Percentiles rank a stretch among this genome's conserved stretches.
Conservation (phyloP, 768 basidiomycete genomes). For the Auricularia heimuer region DNA sequence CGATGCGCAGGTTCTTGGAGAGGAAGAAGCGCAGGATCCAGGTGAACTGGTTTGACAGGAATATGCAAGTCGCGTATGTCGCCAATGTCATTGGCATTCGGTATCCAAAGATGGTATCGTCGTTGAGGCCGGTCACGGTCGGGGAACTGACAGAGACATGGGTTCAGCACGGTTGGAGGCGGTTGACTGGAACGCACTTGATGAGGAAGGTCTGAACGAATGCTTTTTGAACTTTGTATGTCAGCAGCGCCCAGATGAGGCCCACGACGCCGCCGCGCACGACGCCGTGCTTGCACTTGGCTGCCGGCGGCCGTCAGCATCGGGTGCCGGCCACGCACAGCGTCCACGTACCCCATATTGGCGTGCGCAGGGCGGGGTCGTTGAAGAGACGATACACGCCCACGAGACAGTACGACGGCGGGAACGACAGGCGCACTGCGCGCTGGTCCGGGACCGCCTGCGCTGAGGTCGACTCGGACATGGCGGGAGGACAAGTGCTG, state of each 20-base stretch:
- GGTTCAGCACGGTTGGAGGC: not conserved
- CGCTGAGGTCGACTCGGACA: not conserved
- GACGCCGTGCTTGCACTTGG: conserved; percentile 74
- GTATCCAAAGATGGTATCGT: conserved; percentile 56
- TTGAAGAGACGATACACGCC: conserved; percentile 76
- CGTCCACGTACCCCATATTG: conserved; percentile 46
- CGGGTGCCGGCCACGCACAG: not conserved
- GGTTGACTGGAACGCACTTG: conserved; percentile 34
- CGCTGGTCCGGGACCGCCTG: not conserved
- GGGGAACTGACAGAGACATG: conserved; percentile 37
- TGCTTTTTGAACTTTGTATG: conserved; percentile 61
- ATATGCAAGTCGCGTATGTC: conserved; percentile 63
- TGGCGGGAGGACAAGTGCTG: not conserved
- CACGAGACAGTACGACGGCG: conserved; percentile 76
- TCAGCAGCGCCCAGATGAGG: conserved; percentile 52
- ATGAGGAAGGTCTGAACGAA: conserved; percentile 56
- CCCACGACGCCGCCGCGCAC: conserved; percentile 62
- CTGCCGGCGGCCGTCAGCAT: conserved; percentile 5
- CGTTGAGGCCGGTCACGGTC: conserved; percentile 49
- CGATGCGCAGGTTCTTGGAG: conserved; percentile 69
- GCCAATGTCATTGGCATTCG: conserved; percentile 42
- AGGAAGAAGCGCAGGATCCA: conserved; percentile 75
- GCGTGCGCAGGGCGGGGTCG: conserved; percentile 55
- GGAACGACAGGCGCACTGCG: conserved; percentile 49
- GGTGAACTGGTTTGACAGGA: conserved; percentile 67